Evolutionary conservation across 352 stramenopile genomes (phyloP).

Genomic region (Hyaloperonospora arabidopsidis): DNA sequence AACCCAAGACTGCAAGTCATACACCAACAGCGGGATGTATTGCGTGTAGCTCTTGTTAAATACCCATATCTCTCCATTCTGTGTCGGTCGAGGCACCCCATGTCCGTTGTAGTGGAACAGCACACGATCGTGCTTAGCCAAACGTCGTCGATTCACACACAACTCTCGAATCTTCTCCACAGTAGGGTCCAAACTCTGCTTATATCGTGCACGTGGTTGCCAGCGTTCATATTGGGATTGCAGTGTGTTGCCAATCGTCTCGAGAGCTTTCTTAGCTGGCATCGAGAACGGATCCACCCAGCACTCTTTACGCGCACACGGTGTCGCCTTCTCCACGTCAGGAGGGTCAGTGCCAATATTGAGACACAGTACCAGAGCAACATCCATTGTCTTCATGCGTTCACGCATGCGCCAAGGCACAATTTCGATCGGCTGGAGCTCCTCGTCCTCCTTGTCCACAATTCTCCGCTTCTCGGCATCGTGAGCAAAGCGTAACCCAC

Average conservation of each 20-base stretch:
- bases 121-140: slow-evolving; percentile 91
- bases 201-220: slow-evolving; percentile 92
- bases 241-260: slow-evolving; percentile 92
- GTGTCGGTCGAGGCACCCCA: slow-evolving; percentile 94
- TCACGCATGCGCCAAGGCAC: slow-evolving; percentile 81
- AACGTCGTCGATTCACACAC: slow-evolving; percentile 87
- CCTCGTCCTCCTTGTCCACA: slow-evolving; percentile 20
- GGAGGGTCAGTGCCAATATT: slow-evolving; percentile 98
- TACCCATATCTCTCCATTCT: slow-evolving; percentile 98
- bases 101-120: slow-evolving; percentile 99
- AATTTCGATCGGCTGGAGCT: slow-evolving; percentile 35
- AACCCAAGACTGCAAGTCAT: slow-evolving; percentile 92
- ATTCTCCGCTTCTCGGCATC: slow-evolving; percentile 30
- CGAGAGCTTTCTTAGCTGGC: slow-evolving; percentile 90
- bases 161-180: slow-evolving; percentile 93
- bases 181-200: slow-evolving; percentile 93
- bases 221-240: slow-evolving; percentile 95
- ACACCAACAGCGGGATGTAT: slow-evolving; percentile 97
- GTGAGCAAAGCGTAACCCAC: slow-evolving; percentile 59
- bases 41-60: slow-evolving; percentile 99
- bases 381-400: slow-evolving; percentile 88
- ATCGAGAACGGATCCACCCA: slow-evolving; percentile 97
- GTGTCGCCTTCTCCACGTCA: slow-evolving; percentile 93
- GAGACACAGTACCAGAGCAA: slow-evolving; percentile 95
- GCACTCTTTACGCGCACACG: slow-evolving; percentile 95